Evolutionary conservation across 495 filamentous ascomycete genomes (phyloP).

Genomic region (Penicillium alfredii): DNA sequence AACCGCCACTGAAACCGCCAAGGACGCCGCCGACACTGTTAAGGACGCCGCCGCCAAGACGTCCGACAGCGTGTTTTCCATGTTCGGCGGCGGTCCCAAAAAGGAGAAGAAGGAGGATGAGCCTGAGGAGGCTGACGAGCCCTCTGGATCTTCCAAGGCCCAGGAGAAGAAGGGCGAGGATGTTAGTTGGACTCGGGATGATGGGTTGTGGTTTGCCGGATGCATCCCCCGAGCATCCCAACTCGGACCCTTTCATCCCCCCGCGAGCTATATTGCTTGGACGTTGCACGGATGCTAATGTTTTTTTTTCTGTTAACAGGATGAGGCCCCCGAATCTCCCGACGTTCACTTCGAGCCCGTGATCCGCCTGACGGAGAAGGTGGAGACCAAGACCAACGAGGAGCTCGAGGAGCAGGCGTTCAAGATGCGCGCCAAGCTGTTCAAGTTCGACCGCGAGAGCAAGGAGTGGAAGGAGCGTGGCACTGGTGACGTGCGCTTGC

Average conservation of each 20-base stretch:
- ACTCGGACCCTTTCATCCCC: constrained; percentile 6
- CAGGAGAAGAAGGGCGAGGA: constrained; percentile 84
- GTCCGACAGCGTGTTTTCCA: constrained; percentile 79
- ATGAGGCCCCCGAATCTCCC: constrained; percentile 72
- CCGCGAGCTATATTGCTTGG: constrained; percentile 5
- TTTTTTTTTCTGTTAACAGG: constrained; percentile 23
- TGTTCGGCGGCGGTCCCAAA: constrained; percentile 92
- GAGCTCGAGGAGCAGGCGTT: constrained; percentile 95
- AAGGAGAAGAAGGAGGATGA: constrained; percentile 80
- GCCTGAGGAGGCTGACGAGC: constrained; percentile 69
- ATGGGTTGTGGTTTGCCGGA: constrained; percentile 3
- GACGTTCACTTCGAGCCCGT: constrained; percentile 98
- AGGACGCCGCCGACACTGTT: constrained; percentile 40
- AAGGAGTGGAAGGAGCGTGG: constrained; percentile 99
- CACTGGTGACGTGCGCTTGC: constrained; percentile 88
- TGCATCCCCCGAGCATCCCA: constrained; percentile 1
- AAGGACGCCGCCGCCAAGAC: constrained; percentile 50
- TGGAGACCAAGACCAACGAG: constrained; percentile 96
- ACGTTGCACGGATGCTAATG: constrained; percentile 1
- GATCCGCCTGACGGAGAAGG: constrained; percentile 88
- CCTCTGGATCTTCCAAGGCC: constrained; percentile 80
- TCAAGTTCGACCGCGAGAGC: constrained; percentile 86
- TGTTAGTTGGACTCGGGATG: constrained; percentile 30
- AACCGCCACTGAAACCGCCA: constrained; percentile 33
- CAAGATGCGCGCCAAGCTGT: constrained; percentile 99